Base-by-base conservation (phyloP, 2,329 filamentous ascomycete genomes). In the Penicillium frequentans region DNA sequence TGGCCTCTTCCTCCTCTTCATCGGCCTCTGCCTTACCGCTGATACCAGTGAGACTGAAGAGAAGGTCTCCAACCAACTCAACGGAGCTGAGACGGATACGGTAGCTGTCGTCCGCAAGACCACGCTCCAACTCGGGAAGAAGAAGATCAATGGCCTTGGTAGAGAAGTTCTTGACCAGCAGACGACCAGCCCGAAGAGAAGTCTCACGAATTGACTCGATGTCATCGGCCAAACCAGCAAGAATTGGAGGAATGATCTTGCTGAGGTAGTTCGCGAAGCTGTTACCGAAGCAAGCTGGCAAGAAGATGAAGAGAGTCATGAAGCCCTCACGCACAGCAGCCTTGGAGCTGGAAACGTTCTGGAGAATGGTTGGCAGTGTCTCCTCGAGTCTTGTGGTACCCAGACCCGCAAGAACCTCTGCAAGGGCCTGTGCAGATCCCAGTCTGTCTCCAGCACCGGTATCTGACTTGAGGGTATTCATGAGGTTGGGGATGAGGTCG, bases 241-340 rank as follows among this genome's bases (percentile, higher is more conserved):
- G 82, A 68, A 99, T 98, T 21, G 95, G 90, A 19, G 95, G 96
- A 67, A 99, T 96, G 68, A 99, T 96, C 72, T 88, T 92, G 77
- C 88, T 91, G 59, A 99, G 88, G 71, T 99, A 99, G 71, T 91
- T 92, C 66, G 95, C 90, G 70, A 99, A 99, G 75, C 93, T 96
- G 82, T 99, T 99, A 69, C 95, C 95, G 69, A 99, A 99, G 78
- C 95, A 99, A 52, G 96, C 95, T 13, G 95, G 95, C 79, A 99
- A 86, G 84, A 97, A 99, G 65, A 99, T 98, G 78, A 99, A 99
- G 42, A 99, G 84, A 8, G 95, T 97, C 95, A 99, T 99, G 80
- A 99, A 99, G 46, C 95, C 95, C 81, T 99, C 95, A 68, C 95
- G 88, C 62, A 99, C 91, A 54, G 92, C 87, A 19, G 95, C 74